These are phyloP conservation scores for Brasenia schreberi DNA, from an alignment of 164 flowering plant genomes.

Conservation along the genomic window DNA sequence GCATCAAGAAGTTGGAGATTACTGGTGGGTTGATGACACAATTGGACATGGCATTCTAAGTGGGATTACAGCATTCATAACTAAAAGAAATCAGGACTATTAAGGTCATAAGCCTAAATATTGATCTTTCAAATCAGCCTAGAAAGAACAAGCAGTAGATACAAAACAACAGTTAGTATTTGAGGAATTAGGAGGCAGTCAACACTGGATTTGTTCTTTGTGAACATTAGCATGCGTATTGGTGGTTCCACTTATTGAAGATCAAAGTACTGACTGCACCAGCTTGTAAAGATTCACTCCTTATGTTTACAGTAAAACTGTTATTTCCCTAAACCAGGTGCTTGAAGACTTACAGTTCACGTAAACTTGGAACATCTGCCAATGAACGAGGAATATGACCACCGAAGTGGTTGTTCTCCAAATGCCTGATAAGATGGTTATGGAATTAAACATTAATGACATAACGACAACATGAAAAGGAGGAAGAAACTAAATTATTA, in stretches of 20 bases:
- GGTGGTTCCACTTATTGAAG: neutral
- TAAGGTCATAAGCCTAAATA: too few relatives aligned
- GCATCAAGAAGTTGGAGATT: too few relatives aligned
- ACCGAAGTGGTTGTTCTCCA: slow-evolving; percentile 60
- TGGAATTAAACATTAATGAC: neutral
- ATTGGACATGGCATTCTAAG: too few relatives aligned
- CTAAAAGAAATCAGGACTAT: too few relatives aligned
- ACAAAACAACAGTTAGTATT: too few relatives aligned
- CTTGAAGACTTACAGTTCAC: slow-evolving; percentile 38
- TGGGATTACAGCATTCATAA: too few relatives aligned
- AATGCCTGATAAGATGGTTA: slow-evolving; percentile 30
- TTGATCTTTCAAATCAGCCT: too few relatives aligned
- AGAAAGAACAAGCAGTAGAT: too few relatives aligned
- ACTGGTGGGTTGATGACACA: too few relatives aligned
- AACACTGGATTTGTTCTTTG: too few relatives aligned
- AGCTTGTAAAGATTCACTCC: neutral
- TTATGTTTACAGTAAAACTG: too few relatives aligned
- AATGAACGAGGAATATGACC: slow-evolving; percentile 51
- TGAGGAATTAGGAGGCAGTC: too few relatives aligned
- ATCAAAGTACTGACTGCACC: neutral
- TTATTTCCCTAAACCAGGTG: neutral
- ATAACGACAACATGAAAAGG: neutral
- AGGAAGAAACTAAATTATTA: neutral
- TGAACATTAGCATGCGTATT: neutral
- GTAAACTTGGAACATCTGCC: slow-evolving; percentile 30